Evolutionary conservation across 1,284 basidiomycete genomes (phyloP).

Genomic region (Trametes polyzona): DNA sequence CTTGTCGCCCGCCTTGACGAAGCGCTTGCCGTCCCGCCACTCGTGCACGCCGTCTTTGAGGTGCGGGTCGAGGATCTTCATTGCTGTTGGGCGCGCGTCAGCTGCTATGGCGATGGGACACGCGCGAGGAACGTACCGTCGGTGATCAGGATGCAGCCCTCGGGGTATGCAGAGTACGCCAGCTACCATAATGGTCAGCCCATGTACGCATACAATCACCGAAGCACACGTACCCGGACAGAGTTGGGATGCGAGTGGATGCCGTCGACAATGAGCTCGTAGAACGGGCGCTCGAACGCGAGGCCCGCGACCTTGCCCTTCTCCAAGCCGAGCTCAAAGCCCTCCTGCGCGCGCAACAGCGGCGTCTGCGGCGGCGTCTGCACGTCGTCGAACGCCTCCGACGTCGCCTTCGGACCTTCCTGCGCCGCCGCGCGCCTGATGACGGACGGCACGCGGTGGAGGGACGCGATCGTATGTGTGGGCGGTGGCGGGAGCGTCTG

Average conservation of each 20-base stretch:
- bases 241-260: slow-evolving; percentile 91
- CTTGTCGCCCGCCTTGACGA: slow-evolving; percentile 81
- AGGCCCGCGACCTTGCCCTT: slow-evolving; percentile 41
- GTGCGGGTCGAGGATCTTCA: slow-evolving; percentile 86
- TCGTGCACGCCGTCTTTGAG: slow-evolving; percentile 84
- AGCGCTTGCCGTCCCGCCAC: slow-evolving; percentile 81
- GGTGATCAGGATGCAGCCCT: slow-evolving; percentile 87
- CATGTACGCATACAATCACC: not conserved
- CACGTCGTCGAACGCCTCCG: slow-evolving; percentile 69
- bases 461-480: slow-evolving; percentile 24
- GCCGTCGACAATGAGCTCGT: slow-evolving; percentile 89
- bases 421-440: slow-evolving; percentile 26
- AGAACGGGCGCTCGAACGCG: slow-evolving; percentile 77
- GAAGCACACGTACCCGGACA: slow-evolving; percentile 61
- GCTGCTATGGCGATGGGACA: not conserved
- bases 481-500: slow-evolving; percentile 45
- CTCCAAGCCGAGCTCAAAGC: slow-evolving; percentile 33
- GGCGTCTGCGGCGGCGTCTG: slow-evolving; percentile 67
- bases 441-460: slow-evolving; percentile 27
- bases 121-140: slow-evolving; percentile 61
- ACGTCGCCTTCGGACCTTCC: slow-evolving; percentile 37
- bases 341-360: slow-evolving; percentile 31
- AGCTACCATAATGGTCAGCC: slow-evolving; percentile 49
- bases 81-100: slow-evolving; percentile 49
- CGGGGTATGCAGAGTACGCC: slow-evolving; percentile 81